Percentiles rank a stretch among this genome's conserved stretches.
These are phyloP conservation scores for Brassica incana DNA, from an alignment of 345 rosid species.

Conservation along the genomic window DNA sequence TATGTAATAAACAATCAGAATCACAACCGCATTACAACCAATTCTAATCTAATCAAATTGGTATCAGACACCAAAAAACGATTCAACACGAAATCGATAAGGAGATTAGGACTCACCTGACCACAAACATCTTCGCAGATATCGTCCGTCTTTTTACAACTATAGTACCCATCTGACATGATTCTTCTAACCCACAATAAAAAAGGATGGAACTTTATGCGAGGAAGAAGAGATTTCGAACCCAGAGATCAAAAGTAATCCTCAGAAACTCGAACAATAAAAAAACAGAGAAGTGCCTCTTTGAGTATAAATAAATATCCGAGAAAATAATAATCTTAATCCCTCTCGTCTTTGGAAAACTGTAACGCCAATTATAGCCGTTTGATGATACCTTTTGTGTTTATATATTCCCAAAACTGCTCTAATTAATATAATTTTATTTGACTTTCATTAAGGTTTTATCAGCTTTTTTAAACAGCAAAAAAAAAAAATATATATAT, in stretches of 20 bases:
- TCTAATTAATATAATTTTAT: slow-evolving; percentile 2
- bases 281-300: slow-evolving; percentile 10
- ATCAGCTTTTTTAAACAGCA: not conserved
- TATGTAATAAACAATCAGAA: not conserved
- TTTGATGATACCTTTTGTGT: slow-evolving; percentile 32
- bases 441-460: slow-evolving; percentile 4
- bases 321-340: slow-evolving; percentile 21
- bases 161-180: slow-evolving; percentile 76
- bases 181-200: slow-evolving; percentile 16
- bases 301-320: slow-evolving; percentile 17
- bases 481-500: not conserved
- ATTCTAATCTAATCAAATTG: not conserved
- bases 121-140: slow-evolving; percentile 83
- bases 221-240: slow-evolving; percentile 4
- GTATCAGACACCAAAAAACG: not conserved
- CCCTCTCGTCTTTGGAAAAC: slow-evolving; percentile 24
- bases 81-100: slow-evolving; percentile 9
- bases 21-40: not conserved
- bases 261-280: slow-evolving; percentile 6
- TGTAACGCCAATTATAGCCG: slow-evolving; percentile 67
- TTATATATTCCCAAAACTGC: slow-evolving; percentile 27
- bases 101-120: slow-evolving; percentile 47
- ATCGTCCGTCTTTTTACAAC: slow-evolving; percentile 90
- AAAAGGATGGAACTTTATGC: not conserved
- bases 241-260: not conserved